Evolutionary conservation across 768 basidiomycete species (phyloP).

Genomic region (Mycena amicta): DNA sequence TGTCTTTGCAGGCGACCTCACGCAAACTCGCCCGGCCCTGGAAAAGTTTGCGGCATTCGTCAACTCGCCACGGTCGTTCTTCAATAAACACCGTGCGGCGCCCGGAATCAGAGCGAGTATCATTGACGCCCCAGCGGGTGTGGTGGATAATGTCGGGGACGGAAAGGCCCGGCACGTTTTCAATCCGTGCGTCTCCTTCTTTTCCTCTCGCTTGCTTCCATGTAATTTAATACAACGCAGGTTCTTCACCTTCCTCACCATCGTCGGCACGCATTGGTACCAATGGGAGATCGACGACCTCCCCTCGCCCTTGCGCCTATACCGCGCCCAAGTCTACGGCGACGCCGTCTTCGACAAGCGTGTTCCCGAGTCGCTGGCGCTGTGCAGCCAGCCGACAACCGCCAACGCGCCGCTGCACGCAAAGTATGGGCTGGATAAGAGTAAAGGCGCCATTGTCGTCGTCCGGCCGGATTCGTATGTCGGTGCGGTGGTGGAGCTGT

Average conservation of each 20-base stretch:
- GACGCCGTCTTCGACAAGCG: conserved; percentile 19
- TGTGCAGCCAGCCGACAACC: background rate
- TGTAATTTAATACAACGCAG: background rate
- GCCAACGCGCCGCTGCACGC: conserved; percentile 17
- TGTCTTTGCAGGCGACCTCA: conserved; percentile 19
- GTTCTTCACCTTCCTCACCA: conserved; percentile 25
- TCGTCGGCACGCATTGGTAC: conserved; percentile 24
- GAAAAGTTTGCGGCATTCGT: conserved; percentile 21
- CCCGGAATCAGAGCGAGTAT: conserved; percentile 12
- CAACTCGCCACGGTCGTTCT: conserved; percentile 21
- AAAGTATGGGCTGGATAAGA: conserved; percentile 19
- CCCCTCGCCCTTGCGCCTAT: conserved; percentile 22
- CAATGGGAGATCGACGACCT: conserved; percentile 22
- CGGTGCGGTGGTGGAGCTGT: conserved; percentile 30
- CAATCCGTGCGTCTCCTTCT: conserved; percentile 14
- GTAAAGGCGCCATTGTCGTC: conserved; percentile 31
- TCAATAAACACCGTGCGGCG: conserved; percentile 12
- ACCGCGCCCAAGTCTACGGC: conserved; percentile 22
- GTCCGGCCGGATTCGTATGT: conserved; percentile 35
- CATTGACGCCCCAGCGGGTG: conserved; percentile 18
- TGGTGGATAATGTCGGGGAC: conserved; percentile 7
- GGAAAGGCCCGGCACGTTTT: background rate
- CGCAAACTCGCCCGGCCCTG: conserved; percentile 9
- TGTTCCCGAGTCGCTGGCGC: conserved; percentile 14
- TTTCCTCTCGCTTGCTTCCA: too few relatives aligned